Percentiles rank a stretch among this genome's conserved stretches.
These are phyloP conservation scores for Trifolium subterraneum DNA, from an alignment of 306 rosid species.

Conservation along the genomic window DNA sequence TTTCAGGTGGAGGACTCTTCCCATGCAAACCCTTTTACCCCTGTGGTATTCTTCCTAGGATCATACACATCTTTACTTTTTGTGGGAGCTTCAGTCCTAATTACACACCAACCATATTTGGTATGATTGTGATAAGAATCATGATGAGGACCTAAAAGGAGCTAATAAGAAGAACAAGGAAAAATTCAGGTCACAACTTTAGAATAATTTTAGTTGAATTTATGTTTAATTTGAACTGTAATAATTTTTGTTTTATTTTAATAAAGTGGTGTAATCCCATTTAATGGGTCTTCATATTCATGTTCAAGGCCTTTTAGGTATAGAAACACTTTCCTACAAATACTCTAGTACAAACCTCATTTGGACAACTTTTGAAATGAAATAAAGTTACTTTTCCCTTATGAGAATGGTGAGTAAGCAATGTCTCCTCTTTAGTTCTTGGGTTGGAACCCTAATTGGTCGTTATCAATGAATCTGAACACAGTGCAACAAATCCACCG, in stretches of 20 bases:
- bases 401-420: not conserved
- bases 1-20: slow-evolving; percentile 16
- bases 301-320: not conserved
- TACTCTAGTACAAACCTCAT: too few species aligned
- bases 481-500: not conserved
- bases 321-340: not conserved
- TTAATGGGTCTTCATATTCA: too few species aligned
- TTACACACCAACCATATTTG: not conserved
- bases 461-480: not conserved
- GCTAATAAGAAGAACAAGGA: not conserved
- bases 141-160: not conserved
- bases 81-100: slow-evolving; percentile 4
- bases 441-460: not conserved
- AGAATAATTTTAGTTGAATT: not conserved
- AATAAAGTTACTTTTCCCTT: too few species aligned
- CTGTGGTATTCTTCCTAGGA: not conserved
- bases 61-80: not conserved
- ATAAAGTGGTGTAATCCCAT: too few species aligned
- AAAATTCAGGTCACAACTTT: not conserved
- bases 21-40: not conserved
- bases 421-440: slow-evolving; percentile 5
- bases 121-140: not conserved
- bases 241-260: not conserved
- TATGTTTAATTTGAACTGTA: not conserved
- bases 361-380: too few species aligned